Conservation (phyloP, 73 alveolate species). For the Diophrys sp. region DNA sequence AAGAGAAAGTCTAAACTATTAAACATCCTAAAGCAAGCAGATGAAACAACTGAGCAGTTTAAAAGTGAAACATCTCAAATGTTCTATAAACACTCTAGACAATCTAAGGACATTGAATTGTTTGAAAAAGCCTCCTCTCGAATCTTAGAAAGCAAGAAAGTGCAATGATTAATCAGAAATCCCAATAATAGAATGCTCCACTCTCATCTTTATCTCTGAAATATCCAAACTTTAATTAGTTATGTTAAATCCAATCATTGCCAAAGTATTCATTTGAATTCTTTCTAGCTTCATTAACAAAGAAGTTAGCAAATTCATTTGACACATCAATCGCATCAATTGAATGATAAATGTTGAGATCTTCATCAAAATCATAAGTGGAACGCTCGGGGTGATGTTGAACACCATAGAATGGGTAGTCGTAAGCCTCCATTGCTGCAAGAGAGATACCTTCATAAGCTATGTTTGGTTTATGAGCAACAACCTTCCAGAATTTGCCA, state of each 20-base stretch:
- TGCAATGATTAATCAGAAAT: background rate
- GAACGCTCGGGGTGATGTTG: constrained; percentile 64
- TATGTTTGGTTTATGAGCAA: background rate
- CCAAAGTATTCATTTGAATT: constrained; percentile 1
- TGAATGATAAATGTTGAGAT: background rate
- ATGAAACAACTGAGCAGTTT: too few species aligned
- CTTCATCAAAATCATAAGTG: constrained; percentile 11
- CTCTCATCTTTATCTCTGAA: background rate
- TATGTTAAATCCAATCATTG: background rate
- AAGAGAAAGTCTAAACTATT: too few species aligned
- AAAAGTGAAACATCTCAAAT: too few species aligned
- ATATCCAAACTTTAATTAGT: background rate
- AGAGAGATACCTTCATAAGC: background rate
- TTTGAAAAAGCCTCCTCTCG: too few species aligned
- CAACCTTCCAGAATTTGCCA: background rate
- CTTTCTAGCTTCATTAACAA: constrained; percentile 14
- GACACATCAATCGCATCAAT: background rate
- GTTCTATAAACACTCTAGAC: too few species aligned
- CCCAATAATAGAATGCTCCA: background rate
- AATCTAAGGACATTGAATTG: too few species aligned
- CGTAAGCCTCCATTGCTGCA: constrained; percentile 22
- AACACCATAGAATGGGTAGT: constrained; percentile 58
- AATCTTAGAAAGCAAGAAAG: too few species aligned
- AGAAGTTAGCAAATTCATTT: constrained; percentile 12
- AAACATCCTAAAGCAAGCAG: too few species aligned